Base-by-base conservation (phyloP, 345 rosid species). In the Heritiera fomes region DNA sequence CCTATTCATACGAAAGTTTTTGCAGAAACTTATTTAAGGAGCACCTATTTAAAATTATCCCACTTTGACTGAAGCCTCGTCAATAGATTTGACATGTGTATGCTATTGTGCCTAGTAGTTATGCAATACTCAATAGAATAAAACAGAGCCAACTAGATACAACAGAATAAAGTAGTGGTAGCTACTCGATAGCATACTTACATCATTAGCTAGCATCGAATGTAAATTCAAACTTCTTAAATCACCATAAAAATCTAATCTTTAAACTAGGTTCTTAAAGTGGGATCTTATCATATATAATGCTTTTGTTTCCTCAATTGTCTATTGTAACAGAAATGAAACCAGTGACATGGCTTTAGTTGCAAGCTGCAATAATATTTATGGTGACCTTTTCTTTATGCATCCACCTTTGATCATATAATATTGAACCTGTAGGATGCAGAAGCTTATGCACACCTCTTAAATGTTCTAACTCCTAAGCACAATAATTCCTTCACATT, bases 401-500 rank as follows among this genome's bases (percentile, higher is more conserved):
- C 38, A 41, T 58, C 75, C 45, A 47, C 61, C 9, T n/a, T 10
- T 55, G 43, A 72, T 72, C n/a, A 53, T 9, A 53, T 72, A 53
- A 17, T 70, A 45, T 79, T 52, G 49, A 79, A 66, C 56, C 20
- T 89, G 86, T 89, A 96, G 99, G 99, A 96, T 84, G 99, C 92
- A 32, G 99, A 91, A 86, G 99, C 98, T 80, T 96, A 96, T 87
- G 91, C 94, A n/a, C 81, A 91, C 82, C 97, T 96, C 80, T 83
- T 96, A 77, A 94, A 96, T 79, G 92, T 96, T 64, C 89, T 96
- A 77, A 97, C 97, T 71, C 97, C 98, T 46, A 98, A 96, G 87
- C 91, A 86, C 71, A 87, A 86, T 61, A 92, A 87, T 83, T 76
- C 93, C 41, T 91, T 95, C 38, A 87, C 90, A 30, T 80, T 91